phyloP scores from a whole-genome alignment of 805 yeast genomes.

The Zygosaccharomyces siamensis region DNA sequence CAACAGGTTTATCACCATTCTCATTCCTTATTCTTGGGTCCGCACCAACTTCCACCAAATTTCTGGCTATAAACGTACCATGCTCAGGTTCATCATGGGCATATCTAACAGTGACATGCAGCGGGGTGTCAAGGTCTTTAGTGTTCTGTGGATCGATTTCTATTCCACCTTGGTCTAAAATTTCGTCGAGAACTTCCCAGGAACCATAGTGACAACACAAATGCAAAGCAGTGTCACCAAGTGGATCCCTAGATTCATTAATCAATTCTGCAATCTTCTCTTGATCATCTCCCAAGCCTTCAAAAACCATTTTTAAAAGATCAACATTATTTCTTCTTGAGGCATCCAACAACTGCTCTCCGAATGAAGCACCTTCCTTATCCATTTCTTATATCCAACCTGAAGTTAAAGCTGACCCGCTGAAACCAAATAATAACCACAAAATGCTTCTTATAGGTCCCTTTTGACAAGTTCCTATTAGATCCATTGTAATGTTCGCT shows the following conservation, averaged over 20 bases:
- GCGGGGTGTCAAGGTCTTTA: constrained; percentile 77
- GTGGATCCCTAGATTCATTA: constrained; percentile 67
- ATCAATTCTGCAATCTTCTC: constrained; percentile 45
- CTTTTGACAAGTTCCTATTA: neutral
- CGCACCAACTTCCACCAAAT: constrained; percentile 85
- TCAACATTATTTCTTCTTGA: constrained; percentile 86
- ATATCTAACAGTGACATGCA: constrained; percentile 79
- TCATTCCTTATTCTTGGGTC: constrained; percentile 63
- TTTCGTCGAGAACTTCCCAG: constrained; percentile 75
- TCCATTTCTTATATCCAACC: constrained; percentile 11
- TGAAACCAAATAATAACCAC: neutral
- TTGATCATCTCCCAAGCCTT: constrained; percentile 36
- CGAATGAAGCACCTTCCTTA: constrained; percentile 65
- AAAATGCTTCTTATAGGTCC: neutral
- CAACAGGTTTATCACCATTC: constrained; percentile 68
- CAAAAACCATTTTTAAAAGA: constrained; percentile 54
- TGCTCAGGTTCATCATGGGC: constrained; percentile 78
- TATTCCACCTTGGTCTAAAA: constrained; percentile 75
- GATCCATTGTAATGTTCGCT: neutral
- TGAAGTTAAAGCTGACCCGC: neutral
- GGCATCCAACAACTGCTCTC: constrained; percentile 80
- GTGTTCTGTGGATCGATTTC: constrained; percentile 79
- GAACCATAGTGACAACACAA: constrained; percentile 77
- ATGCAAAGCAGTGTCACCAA: constrained; percentile 79
- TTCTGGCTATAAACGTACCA: constrained; percentile 72